Evolutionary conservation across 352 stramenopile genomes (phyloP).

Genomic region (Pilasporangium apinafurcum): DNA sequence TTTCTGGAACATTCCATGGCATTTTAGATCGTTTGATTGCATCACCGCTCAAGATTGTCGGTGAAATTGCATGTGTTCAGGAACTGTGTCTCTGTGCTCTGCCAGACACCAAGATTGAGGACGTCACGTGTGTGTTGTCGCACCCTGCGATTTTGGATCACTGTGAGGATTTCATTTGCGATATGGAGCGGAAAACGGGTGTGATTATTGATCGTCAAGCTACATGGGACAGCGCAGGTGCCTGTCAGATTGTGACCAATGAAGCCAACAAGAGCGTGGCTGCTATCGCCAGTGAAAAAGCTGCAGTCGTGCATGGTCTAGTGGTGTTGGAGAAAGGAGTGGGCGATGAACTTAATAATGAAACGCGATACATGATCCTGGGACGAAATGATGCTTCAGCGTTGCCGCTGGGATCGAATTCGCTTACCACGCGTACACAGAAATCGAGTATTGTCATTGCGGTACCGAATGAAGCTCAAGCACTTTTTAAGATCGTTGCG

Average conservation of each 20-base stretch:
- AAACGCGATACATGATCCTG: conserved; percentile 72
- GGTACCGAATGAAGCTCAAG: conserved; percentile 62
- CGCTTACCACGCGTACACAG: conserved; percentile 15
- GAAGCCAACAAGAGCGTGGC: conserved; percentile 36
- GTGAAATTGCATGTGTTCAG: conserved; percentile 60
- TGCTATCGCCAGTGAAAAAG: conserved; percentile 62
- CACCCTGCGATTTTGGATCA: conserved; percentile 62
- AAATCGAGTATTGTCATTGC: conserved; percentile 70
- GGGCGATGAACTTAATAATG: conserved; percentile 60
- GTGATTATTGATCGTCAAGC: conserved; percentile 55
- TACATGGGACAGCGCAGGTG: conserved; percentile 57
- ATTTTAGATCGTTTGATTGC: conserved; percentile 60
- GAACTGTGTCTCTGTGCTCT: conserved; percentile 57
- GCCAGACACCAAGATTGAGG: conserved; percentile 22
- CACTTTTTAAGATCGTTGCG: conserved; percentile 73
- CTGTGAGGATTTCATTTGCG: conserved; percentile 57
- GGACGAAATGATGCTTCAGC: conserved; percentile 35
- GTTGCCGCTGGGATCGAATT: conserved; percentile 20
- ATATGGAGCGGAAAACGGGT: conserved; percentile 44
- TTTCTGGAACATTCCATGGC: conserved; percentile 68
- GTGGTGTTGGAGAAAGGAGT: conserved; percentile 48
- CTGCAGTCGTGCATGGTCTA: conserved; percentile 41
- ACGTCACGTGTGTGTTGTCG: conserved; percentile 50
- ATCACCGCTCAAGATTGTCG: conserved; percentile 63
- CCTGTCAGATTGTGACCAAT: conserved; percentile 60